Evolutionary conservation across 2,329 filamentous ascomycete genomes (phyloP).

Genomic region (Cercospora berteroae): DNA sequence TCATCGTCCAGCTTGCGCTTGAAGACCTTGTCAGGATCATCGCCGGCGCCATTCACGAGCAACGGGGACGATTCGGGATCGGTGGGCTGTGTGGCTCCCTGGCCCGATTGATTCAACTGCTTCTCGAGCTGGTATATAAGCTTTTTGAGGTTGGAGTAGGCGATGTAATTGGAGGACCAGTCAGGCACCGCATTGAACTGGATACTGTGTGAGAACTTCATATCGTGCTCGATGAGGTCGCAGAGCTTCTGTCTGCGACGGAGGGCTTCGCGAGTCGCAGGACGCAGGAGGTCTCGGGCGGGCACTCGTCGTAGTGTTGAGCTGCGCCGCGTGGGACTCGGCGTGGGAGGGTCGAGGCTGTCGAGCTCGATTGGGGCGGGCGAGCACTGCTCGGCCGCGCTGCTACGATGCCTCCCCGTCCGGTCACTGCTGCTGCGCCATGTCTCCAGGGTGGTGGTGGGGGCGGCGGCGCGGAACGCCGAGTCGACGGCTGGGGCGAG

Average conservation of each 20-base stretch:
- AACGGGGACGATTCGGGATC: constrained; percentile 86
- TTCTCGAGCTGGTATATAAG: constrained; percentile 96
- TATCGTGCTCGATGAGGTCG: constrained; percentile 75
- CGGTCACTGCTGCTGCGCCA: constrained; percentile 16
- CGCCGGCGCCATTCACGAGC: constrained; percentile 54
- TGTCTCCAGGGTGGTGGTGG: constrained; percentile 12
- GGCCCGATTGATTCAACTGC: constrained; percentile 59
- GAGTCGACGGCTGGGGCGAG: constrained; percentile 5
- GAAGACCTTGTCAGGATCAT: constrained; percentile 79
- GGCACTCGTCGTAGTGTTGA: neutral
- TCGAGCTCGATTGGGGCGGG: constrained; percentile 28
- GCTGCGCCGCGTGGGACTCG: constrained; percentile 6
- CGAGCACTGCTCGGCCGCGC: neutral
- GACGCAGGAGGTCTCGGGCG: constrained; percentile 6
- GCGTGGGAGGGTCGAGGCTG: constrained; percentile 29
- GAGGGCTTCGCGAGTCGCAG: constrained; percentile 19
- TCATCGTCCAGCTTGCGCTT: constrained; percentile 78
- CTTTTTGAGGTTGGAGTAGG: constrained; percentile 98
- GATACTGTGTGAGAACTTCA: constrained; percentile 99
- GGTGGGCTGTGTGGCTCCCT: constrained; percentile 35
- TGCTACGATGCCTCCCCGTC: constrained; percentile 8
- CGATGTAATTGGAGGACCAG: constrained; percentile 97
- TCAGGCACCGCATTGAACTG: constrained; percentile 99
- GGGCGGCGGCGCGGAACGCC: constrained; percentile 9
- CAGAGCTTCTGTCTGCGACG: constrained; percentile 58